Conservation (phyloP, 2,329 filamentous ascomycete species). For the Simplicillium sp. region DNA sequence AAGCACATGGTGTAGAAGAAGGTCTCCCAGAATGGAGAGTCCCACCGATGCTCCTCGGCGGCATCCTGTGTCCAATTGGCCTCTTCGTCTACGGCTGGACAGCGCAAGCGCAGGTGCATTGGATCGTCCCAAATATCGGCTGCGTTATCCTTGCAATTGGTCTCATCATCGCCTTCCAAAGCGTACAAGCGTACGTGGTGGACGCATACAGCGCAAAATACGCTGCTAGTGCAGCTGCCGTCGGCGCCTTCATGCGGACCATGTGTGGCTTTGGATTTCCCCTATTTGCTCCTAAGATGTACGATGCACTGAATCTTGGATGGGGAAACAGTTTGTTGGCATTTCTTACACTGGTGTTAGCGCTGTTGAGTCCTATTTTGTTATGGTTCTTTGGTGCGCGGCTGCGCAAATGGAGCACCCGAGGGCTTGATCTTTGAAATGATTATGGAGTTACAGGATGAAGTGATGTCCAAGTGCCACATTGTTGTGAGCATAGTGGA, state of each 20-base stretch:
- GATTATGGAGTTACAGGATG: too few relatives aligned
- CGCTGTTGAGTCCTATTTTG: slow-evolving; percentile 8
- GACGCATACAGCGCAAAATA: slow-evolving; percentile 33
- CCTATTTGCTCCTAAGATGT: slow-evolving; percentile 40
- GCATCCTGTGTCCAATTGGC: slow-evolving; percentile 32
- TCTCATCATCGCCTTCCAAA: slow-evolving; percentile 47
- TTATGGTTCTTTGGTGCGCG: slow-evolving; percentile 13
- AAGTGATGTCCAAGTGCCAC: too few relatives aligned
- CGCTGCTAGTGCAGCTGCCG: slow-evolving; percentile 34
- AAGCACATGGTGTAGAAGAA: slow-evolving; percentile 10
- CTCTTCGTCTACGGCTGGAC: slow-evolving; percentile 42
- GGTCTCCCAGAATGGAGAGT: slow-evolving; percentile 24
- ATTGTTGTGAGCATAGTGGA: too few relatives aligned
- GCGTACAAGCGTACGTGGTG: slow-evolving; percentile 48
- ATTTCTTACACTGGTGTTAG: slow-evolving; percentile 9
- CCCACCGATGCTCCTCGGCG: slow-evolving; percentile 23
- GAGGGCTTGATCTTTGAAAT: not conserved
- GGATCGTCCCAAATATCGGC: slow-evolving; percentile 49
- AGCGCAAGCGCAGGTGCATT: slow-evolving; percentile 30
- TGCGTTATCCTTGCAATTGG: slow-evolving; percentile 35
- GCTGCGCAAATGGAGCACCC: slow-evolving; percentile 9
- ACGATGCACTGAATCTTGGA: slow-evolving; percentile 28
- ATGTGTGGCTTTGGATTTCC: slow-evolving; percentile 49
- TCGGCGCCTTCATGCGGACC: slow-evolving; percentile 43
- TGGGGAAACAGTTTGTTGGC: slow-evolving; percentile 31